Conservation (phyloP, 2,329 filamentous ascomycete genomes). For the Pleomassaria siparia region DNA sequence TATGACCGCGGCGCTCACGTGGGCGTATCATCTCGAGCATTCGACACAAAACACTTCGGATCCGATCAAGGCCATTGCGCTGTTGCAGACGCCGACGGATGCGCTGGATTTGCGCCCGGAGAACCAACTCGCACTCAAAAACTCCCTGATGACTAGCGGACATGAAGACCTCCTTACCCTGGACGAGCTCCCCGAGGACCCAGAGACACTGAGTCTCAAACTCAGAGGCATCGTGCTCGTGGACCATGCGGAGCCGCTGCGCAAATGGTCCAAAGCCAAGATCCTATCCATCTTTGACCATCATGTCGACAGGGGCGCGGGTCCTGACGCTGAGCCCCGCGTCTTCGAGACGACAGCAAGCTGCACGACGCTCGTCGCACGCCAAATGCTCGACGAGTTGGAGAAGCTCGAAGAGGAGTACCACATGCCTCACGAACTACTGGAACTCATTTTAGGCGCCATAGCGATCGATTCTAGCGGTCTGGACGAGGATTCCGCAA, state of each 20-base stretch:
- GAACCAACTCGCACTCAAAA: constrained; percentile 49
- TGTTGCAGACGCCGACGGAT: constrained; percentile 50
- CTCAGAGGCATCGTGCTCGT: constrained; percentile 51
- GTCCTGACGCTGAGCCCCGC: constrained; percentile 46
- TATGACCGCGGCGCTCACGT: constrained; percentile 50
- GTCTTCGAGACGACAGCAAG: constrained; percentile 49
- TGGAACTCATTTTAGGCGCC: constrained; percentile 51
- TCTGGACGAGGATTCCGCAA: constrained; percentile 39
- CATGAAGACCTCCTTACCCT: constrained; percentile 51
- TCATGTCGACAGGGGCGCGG: constrained; percentile 47
- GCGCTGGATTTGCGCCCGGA: constrained; percentile 52
- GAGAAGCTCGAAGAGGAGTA: constrained; percentile 49
- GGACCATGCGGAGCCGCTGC: constrained; percentile 47
- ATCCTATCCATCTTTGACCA: constrained; percentile 53
- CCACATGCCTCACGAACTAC: constrained; percentile 52
- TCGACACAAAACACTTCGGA: constrained; percentile 46
- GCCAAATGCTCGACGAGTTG: constrained; percentile 51
- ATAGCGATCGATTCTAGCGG: constrained; percentile 52
- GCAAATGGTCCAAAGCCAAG: constrained; percentile 48
- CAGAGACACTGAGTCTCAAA: constrained; percentile 47
- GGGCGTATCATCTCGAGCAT: constrained; percentile 53
- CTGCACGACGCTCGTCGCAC: constrained; percentile 50
- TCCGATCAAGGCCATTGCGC: constrained; percentile 50
- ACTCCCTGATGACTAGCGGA: constrained; percentile 50
- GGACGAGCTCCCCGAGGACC: constrained; percentile 52